Percentiles rank a stretch among this genome's conserved stretches.
These are phyloP conservation scores for Dactylonectria estremocensis DNA, from an alignment of 2,329 filamentous ascomycete species.

Conservation along the genomic window DNA sequence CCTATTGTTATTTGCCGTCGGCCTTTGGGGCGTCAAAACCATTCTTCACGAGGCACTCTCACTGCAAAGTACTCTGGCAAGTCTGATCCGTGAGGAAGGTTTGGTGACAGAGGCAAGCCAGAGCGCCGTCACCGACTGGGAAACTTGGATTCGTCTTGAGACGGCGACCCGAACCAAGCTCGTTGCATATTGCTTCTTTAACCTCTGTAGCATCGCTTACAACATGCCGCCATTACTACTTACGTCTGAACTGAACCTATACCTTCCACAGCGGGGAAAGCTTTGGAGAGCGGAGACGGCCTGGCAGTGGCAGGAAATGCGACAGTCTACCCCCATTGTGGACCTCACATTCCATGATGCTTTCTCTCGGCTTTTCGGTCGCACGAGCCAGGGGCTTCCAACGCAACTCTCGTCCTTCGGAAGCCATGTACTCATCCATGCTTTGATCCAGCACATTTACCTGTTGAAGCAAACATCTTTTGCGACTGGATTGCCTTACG, in stretches of 20 bases:
- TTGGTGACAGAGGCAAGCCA: conserved; percentile 65
- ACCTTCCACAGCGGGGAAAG: conserved; percentile 68
- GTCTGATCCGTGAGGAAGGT: conserved; percentile 72
- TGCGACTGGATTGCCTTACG: conserved; percentile 63
- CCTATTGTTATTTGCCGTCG: conserved; percentile 72
- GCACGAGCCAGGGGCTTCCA: conserved; percentile 64
- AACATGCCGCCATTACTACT: conserved; percentile 71
- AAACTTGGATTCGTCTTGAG: conserved; percentile 72
- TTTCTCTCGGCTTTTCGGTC: conserved; percentile 68
- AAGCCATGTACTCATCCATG: conserved; percentile 81
- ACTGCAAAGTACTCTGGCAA: conserved; percentile 71
- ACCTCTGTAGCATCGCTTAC: conserved; percentile 74
- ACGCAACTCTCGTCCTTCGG: conserved; percentile 72
- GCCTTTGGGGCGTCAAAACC: conserved; percentile 73
- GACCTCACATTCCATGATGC: conserved; percentile 72
- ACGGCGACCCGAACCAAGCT: conserved; percentile 72
- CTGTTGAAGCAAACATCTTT: conserved; percentile 76
- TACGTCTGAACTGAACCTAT: conserved; percentile 72
- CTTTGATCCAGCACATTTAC: conserved; percentile 80
- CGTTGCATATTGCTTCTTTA: conserved; percentile 74
- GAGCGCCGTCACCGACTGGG: conserved; percentile 67
- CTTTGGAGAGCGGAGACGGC: conserved; percentile 71
- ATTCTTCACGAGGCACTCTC: conserved; percentile 73
- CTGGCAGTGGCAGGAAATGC: conserved; percentile 73
- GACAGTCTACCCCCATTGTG: conserved; percentile 64